phyloP scores from a whole-genome alignment of 2,329 filamentous ascomycete genomes.

The Chalaropsis ovoidea region DNA sequence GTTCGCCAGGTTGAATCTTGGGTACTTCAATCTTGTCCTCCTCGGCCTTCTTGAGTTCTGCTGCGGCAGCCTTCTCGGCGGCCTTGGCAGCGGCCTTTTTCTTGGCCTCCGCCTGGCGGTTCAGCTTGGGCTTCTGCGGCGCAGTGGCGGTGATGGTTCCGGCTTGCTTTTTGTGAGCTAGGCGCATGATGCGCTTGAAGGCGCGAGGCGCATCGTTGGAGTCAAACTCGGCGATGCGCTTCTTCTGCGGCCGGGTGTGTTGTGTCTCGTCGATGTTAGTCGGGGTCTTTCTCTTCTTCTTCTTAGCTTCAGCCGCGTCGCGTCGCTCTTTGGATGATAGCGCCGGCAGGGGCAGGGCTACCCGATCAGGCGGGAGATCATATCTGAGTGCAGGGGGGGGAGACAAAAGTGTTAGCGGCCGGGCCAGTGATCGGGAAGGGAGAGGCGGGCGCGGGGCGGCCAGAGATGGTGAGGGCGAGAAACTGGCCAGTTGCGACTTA shows the following conservation, averaged over 20 bases:
- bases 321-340: slow-evolving; percentile 22
- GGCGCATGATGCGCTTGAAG: slow-evolving; percentile 76
- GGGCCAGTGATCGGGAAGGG: neutral
- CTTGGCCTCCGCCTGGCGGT: slow-evolving; percentile 15
- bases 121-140: slow-evolving; percentile 28
- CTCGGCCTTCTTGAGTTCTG: slow-evolving; percentile 42
- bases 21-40: slow-evolving; percentile 37
- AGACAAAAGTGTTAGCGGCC: neutral
- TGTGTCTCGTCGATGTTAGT: slow-evolving; percentile 37
- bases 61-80: slow-evolving; percentile 48
- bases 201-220: slow-evolving; percentile 75
- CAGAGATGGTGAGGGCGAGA: neutral
- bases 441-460: neutral
- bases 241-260: slow-evolving; percentile 30
- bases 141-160: slow-evolving; percentile 21
- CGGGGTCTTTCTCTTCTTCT: slow-evolving; percentile 29
- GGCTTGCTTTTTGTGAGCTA: slow-evolving; percentile 37
- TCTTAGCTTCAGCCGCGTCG: slow-evolving; percentile 27
- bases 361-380: slow-evolving; percentile 18
- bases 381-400: slow-evolving; percentile 14
- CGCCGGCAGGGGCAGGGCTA: slow-evolving; percentile 21
- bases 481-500: slow-evolving; percentile 32
- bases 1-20: slow-evolving; percentile 74
- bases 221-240: slow-evolving; percentile 33
- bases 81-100: slow-evolving; percentile 29